Conservation (phyloP, 768 basidiomycete genomes). For the Mycena galopus region DNA sequence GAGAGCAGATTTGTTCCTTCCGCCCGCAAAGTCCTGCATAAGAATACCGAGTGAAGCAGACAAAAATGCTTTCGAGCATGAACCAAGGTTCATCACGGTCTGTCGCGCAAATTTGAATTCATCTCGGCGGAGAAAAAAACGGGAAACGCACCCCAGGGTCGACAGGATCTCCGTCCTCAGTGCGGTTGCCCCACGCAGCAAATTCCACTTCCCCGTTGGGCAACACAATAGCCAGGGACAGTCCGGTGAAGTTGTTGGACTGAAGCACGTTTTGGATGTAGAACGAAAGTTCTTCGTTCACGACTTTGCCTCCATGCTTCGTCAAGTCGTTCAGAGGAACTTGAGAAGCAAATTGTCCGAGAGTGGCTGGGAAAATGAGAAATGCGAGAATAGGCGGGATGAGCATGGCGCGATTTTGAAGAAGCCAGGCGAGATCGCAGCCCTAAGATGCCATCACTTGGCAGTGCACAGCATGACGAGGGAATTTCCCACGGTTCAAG, state of each 20-base stretch:
- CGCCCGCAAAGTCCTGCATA: slow-evolving; percentile 55
- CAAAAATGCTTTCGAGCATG: slow-evolving; percentile 57
- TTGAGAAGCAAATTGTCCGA: background rate
- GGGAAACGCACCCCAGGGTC: slow-evolving; percentile 48
- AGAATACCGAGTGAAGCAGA: slow-evolving; percentile 54
- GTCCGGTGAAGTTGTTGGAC: background rate
- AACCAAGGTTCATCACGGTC: slow-evolving; percentile 55
- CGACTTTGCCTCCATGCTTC: background rate
- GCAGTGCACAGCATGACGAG: too few relatives aligned
- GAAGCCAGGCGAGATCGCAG: too few relatives aligned
- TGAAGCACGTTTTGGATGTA: background rate
- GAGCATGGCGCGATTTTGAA: background rate
- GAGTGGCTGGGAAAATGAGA: background rate
- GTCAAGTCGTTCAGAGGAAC: background rate
- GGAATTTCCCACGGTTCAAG: too few relatives aligned
- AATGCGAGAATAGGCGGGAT: background rate
- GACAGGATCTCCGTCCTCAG: slow-evolving; percentile 49
- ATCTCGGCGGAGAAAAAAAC: background rate
- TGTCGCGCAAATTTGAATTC: slow-evolving; percentile 23
- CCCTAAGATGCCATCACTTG: too few relatives aligned
- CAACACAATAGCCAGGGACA: background rate
- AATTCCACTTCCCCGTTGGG: slow-evolving; percentile 44
- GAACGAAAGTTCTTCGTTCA: background rate
- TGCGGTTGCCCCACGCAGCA: slow-evolving; percentile 50
- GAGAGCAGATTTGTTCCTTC: slow-evolving; percentile 50